These are phyloP conservation scores for Pugionium dolabratum DNA, from an alignment of 345 rosid genomes.

Conservation along the genomic window DNA sequence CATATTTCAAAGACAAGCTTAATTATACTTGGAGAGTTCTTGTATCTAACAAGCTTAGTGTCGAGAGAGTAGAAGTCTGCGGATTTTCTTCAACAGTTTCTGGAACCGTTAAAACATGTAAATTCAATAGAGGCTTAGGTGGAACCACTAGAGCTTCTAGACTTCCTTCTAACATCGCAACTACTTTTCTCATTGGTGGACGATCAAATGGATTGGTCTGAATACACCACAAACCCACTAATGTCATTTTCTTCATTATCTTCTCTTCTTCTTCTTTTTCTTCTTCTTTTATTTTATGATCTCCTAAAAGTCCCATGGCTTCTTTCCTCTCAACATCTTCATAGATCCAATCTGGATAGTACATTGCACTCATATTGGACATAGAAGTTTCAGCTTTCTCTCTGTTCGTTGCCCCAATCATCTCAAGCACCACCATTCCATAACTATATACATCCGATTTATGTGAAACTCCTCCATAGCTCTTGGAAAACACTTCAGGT, in stretches of 20 bases:
- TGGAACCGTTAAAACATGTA: not conserved
- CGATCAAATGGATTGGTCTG: conserved; percentile 30
- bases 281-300: not conserved
- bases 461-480: conserved; percentile 43
- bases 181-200: conserved; percentile 41
- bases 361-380: conserved; percentile 17
- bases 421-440: conserved; percentile 43
- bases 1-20: too few species aligned
- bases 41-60: not conserved
- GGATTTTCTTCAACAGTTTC: not conserved
- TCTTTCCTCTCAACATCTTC: conserved; percentile 28
- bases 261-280: conserved; percentile 30
- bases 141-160: conserved; percentile 37
- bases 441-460: conserved; percentile 41
- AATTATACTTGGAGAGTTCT: not conserved
- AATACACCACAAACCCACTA: conserved; percentile 31
- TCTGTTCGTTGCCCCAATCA: conserved; percentile 29
- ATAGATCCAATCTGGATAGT: conserved; percentile 38
- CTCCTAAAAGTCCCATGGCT: not conserved
- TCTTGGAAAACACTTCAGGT: conserved; percentile 41
- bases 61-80: conserved; percentile 1
- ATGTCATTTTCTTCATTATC: conserved; percentile 29
- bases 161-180: conserved; percentile 46
- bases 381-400: conserved; percentile 15
- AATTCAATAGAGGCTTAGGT: conserved; percentile 40